Base-by-base conservation (phyloP, 208 protist genomes). In the Herpetomonas muscarum region DNA sequence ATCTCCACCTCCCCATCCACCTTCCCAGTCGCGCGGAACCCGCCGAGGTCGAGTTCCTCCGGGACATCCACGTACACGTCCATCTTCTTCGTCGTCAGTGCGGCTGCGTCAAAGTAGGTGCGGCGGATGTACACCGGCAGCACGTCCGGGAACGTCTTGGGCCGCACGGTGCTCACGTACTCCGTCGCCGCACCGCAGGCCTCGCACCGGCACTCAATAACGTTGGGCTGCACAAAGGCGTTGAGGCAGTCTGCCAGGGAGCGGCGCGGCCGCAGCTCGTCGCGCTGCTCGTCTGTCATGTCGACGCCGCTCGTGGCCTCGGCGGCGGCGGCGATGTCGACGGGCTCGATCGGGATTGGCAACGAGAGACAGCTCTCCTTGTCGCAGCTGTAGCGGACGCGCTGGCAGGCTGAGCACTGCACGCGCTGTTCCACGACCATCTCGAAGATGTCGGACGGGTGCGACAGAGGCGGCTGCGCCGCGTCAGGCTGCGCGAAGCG, bases 51-150 rank as follows among this genome's bases (percentile, higher is more conserved):
- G 7, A 97, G 22, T 55, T 64, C 37, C 64, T 85, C 63, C 19
- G 85, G 82, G n/a, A 90, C 82, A 3, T 91, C 76, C 12, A 97
- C 84, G 75, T 87, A 92, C 17, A 81, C 90, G 45, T 96, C 87
- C 34, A 92, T 63, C 60, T 97, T 97, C 39, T 87, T 94, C 2
- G 81, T 81, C 32, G 55, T 79, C 58, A 79, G 64, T 15, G 80
- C 81, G 28, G 74, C 60, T 21, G 67, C 42, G 53, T 93, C 87
- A 58, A 94, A 94, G 61, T 92, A 87, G 21, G 85, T 85, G 34
- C 87, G 81, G 10, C 84, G 87, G 4, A 97, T 30, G 55, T 76
- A 79, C 28, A 97, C 63, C 3, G 74, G 36, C 25, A 98, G 67
- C 45, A 93, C 71, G 49, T 96, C 81, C 17, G 94, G 94, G 60